These are phyloP conservation scores for Verbena officinalis DNA, from an alignment of 257 asterid genomes.

Conservation along the genomic window DNA sequence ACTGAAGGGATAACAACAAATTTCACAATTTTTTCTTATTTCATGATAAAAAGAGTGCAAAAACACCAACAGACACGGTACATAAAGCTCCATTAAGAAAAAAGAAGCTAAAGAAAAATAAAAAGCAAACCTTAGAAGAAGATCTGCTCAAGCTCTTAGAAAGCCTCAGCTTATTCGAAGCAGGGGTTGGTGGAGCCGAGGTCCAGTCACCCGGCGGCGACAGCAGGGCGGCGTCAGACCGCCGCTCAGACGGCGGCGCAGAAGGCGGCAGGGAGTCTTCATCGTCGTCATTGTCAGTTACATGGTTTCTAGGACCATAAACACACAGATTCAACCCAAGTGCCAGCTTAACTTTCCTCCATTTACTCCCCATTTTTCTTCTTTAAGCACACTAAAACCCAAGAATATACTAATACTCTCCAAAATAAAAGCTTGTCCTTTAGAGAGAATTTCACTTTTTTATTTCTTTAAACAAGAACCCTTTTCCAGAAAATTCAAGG, in stretches of 20 bases:
- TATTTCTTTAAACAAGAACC: slow-evolving; percentile 12
- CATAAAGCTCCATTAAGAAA: background rate
- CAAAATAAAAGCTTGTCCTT: too few relatives aligned
- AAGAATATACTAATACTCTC: background rate
- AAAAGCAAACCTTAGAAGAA: slow-evolving; percentile 70
- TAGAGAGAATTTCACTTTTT: too few relatives aligned
- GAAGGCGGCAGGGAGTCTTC: slow-evolving; percentile 40
- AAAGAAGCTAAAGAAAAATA: slow-evolving; percentile 20
- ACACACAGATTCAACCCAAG: slow-evolving; percentile 85
- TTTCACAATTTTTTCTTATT: background rate
- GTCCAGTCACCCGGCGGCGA: slow-evolving; percentile 67
- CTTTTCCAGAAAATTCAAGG: slow-evolving; percentile 31
- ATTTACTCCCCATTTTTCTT: slow-evolving; percentile 71
- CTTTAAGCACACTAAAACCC: slow-evolving; percentile 2
- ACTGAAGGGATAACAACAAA: background rate
- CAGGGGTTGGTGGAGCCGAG: slow-evolving; percentile 60
- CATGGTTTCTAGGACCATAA: slow-evolving; percentile 51
- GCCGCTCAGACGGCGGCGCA: slow-evolving; percentile 53
- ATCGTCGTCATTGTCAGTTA: slow-evolving; percentile 46
- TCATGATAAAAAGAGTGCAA: slow-evolving; percentile 3
- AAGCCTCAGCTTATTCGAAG: slow-evolving; percentile 53
- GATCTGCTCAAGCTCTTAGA: slow-evolving; percentile 88
- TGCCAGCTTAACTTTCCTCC: slow-evolving; percentile 87
- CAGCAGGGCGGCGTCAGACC: slow-evolving; percentile 64
- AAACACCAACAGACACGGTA: background rate